These are phyloP conservation scores for Acacia concinna DNA, from an alignment of 331 rosid genomes.

Conservation along the genomic window DNA sequence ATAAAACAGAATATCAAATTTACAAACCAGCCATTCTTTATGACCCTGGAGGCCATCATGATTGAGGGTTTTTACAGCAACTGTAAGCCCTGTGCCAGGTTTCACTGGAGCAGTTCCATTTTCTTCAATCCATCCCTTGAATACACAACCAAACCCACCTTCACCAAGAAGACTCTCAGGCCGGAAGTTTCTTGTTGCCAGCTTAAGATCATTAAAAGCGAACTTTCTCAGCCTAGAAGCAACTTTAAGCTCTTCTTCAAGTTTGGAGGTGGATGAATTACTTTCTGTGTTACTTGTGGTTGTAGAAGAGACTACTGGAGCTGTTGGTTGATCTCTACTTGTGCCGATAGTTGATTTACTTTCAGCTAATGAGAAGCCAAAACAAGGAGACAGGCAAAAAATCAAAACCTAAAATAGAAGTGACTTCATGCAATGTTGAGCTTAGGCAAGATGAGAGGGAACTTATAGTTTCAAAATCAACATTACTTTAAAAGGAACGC, in stretches of 20 bases:
- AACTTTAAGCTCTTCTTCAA: conserved; percentile 92
- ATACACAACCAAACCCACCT: conserved; percentile 97
- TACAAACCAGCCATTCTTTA: conserved; percentile 97
- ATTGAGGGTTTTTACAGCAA: conserved; percentile 93
- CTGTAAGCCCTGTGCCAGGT: conserved; percentile 97
- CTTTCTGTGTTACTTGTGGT: conserved; percentile 90
- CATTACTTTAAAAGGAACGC: not conserved
- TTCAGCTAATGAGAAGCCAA: conserved; percentile 48
- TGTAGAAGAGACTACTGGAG: conserved; percentile 68
- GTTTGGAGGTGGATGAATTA: conserved; percentile 78
- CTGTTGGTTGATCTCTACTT: conserved; percentile 80
- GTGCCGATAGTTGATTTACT: conserved; percentile 70
- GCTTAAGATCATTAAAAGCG: conserved; percentile 80
- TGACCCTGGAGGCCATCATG: conserved; percentile 98
- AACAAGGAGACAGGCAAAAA: conserved; percentile 21
- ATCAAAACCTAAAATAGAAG: conserved; percentile 19
- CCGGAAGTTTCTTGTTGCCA: conserved; percentile 91
- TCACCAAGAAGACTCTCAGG: conserved; percentile 98
- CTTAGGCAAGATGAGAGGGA: not conserved
- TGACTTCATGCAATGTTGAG: not conserved
- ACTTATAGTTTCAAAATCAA: not conserved
- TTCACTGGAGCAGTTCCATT: conserved; percentile 98
- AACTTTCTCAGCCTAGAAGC: conserved; percentile 85
- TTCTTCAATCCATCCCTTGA: conserved; percentile 98
- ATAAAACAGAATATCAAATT: conserved; percentile 28